Evolutionary conservation across 2,329 filamentous ascomycete species (phyloP), one percentile per base, ranked within the genome.

Genomic region (Pseudopyrenochaeta lycopersici): DNA sequence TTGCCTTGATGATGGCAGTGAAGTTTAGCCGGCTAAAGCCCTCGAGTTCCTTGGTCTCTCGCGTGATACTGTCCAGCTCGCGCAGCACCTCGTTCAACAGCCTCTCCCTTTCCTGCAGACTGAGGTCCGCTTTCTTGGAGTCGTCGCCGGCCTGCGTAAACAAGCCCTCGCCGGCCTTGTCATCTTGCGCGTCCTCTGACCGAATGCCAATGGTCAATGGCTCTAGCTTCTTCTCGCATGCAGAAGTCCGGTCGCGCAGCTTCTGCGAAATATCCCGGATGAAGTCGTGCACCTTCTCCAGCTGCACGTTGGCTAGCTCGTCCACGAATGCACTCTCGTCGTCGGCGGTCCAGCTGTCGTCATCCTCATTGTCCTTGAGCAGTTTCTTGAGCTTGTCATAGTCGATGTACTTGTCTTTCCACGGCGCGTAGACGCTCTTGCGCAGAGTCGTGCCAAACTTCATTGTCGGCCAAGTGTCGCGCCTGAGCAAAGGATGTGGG

Each of bases 21-120:
- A 97, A 99, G 80, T 99, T 99, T 80, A 97, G 89, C 61, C 89
- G 90, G 77, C 92, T 95, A 79, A 95, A 99, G 76, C 91, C 95
- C 78, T 97, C 95, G 64, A 99, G 84, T 81, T 96, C 91, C 74
- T 90, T 94, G 70, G 96, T 88, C 77, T 97, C 92, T 73, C 91
- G 91, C 30, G 91, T 95, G 76, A 98, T 95, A 48, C 80, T 78
- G 76, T 98, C 94, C 50, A 98, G 85, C 79, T 97, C 92, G 42
- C 81, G 77, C 70, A 95, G 84, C 33, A 94, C 87, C 65, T 91
- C 85, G 62, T 88, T 86, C 46, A 96, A 80, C 69, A 85, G 81
- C 57, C 70, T 75, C 66, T 80, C 71, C 64, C 74, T 73, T 62
- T 82, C 79, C 38, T 76, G 76, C 30, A 78, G 73, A 40, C 56